Evolutionary conservation across 2,329 filamentous ascomycete genomes (phyloP).

Genomic region (Aplosporella prunicola): DNA sequence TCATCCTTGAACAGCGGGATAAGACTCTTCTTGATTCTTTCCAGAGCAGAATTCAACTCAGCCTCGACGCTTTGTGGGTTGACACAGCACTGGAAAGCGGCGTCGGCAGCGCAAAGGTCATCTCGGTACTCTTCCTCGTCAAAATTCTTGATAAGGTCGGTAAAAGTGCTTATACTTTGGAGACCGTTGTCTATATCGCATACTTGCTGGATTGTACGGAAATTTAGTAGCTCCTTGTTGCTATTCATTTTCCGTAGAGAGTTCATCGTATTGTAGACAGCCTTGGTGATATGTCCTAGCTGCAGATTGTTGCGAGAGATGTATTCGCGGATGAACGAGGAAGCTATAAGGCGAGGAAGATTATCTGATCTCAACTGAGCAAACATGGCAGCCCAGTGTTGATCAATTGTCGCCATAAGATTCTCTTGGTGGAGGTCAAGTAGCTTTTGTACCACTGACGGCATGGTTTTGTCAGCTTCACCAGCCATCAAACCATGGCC

Average conservation of each 20-base stretch:
- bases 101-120: background rate
- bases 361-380: background rate
- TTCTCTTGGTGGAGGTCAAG: background rate
- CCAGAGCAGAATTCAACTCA: background rate
- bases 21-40: background rate
- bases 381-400: background rate
- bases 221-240: background rate
- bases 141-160: background rate
- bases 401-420: background rate
- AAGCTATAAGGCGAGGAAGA: background rate
- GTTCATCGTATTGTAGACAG: background rate
- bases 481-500: too few species aligned
- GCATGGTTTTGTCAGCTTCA: background rate
- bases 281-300: background rate
- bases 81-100: background rate
- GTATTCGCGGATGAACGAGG: background rate
- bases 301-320: too few species aligned
- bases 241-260: background rate
- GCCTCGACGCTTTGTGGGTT: background rate
- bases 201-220: background rate
- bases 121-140: background rate
- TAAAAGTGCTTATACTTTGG: background rate
- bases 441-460: background rate
- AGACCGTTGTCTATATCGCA: background rate
- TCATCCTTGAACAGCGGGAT: conserved; percentile 1